phyloP scores from a whole-genome alignment of 2,329 filamentous ascomycete genomes.

The Monosporascus sp. region DNA sequence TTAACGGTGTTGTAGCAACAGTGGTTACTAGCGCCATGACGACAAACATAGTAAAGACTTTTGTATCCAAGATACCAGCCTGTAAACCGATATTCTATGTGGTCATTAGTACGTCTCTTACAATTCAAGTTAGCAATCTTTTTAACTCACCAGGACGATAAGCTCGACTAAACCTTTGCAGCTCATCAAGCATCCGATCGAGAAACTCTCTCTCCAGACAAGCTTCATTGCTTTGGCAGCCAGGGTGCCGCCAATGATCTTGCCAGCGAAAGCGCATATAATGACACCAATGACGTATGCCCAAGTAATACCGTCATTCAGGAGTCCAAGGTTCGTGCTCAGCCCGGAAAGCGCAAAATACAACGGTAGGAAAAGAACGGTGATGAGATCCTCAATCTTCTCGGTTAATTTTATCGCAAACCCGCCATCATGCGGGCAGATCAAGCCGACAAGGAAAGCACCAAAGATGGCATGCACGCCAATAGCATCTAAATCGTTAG shows the following conservation, averaged over 20 bases:
- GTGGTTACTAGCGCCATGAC: slow-evolving; percentile 78
- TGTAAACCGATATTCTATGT: slow-evolving; percentile 62
- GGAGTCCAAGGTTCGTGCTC: slow-evolving; percentile 78
- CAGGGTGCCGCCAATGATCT: slow-evolving; percentile 75
- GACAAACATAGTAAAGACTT: slow-evolving; percentile 75
- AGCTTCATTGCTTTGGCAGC: slow-evolving; percentile 72
- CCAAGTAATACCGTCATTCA: slow-evolving; percentile 80
- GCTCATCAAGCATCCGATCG: slow-evolving; percentile 89
- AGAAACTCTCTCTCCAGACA: slow-evolving; percentile 83
- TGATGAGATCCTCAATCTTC: slow-evolving; percentile 89
- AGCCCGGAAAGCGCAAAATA: slow-evolving; percentile 93
- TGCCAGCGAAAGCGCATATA: slow-evolving; percentile 74
- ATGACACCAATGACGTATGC: slow-evolving; percentile 83
- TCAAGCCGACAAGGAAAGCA: slow-evolving; percentile 81
- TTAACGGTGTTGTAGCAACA: slow-evolving; percentile 66
- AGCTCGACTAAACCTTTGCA: slow-evolving; percentile 94
- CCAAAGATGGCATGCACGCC: slow-evolving; percentile 94
- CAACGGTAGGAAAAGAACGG: slow-evolving; percentile 76
- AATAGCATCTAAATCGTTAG: slow-evolving; percentile 63
- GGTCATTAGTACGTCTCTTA: slow-evolving; percentile 6
- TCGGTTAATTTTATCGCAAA: slow-evolving; percentile 89
- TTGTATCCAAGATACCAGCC: slow-evolving; percentile 62
- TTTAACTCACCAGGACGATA: slow-evolving; percentile 71
- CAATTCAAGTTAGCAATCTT: slow-evolving; percentile 5
- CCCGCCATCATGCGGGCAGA: slow-evolving; percentile 83